Evolutionary conservation across 306 rosid genomes (phyloP).

Genomic region (Senna tora): DNA sequence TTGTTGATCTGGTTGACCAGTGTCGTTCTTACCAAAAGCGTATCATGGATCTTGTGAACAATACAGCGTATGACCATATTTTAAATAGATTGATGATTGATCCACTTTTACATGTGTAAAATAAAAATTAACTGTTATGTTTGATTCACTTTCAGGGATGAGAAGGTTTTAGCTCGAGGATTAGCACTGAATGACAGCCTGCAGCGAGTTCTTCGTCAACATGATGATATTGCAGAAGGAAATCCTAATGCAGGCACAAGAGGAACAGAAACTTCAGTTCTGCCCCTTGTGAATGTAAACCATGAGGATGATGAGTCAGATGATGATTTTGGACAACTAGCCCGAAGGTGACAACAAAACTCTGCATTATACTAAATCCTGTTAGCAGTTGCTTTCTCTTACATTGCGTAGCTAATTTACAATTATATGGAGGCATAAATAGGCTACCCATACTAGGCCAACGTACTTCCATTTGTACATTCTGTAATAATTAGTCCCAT

Average conservation of each 20-base stretch:
- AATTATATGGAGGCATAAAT: neutral
- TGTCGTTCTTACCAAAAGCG: conserved; percentile 89
- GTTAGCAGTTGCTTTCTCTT: conserved; percentile 12
- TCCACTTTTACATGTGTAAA: conserved; percentile 19
- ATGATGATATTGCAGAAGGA: conserved; percentile 72
- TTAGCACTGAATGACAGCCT: conserved; percentile 82
- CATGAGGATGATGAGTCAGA: conserved; percentile 88
- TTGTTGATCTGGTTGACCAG: conserved; percentile 96
- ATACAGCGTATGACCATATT: conserved; percentile 59
- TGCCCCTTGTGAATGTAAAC: conserved; percentile 71
- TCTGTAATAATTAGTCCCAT: neutral
- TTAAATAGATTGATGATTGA: neutral
- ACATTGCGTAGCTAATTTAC: neutral
- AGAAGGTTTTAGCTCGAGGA: conserved; percentile 75
- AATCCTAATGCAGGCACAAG: conserved; percentile 44
- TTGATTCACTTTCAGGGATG: conserved; percentile 67
- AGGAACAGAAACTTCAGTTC: conserved; percentile 60
- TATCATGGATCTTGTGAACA: conserved; percentile 87
- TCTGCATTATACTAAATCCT: conserved; percentile 23
- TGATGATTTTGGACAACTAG: conserved; percentile 85
- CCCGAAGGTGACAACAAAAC: conserved; percentile 67
- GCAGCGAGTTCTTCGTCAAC: conserved; percentile 78
- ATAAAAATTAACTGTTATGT: conserved; percentile 38
- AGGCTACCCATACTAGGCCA: conserved; percentile 12
- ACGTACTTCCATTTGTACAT: conserved; percentile 12